Conservation (phyloP, 2,329 filamentous ascomycete genomes). For the Aspergillus tubingensis region DNA sequence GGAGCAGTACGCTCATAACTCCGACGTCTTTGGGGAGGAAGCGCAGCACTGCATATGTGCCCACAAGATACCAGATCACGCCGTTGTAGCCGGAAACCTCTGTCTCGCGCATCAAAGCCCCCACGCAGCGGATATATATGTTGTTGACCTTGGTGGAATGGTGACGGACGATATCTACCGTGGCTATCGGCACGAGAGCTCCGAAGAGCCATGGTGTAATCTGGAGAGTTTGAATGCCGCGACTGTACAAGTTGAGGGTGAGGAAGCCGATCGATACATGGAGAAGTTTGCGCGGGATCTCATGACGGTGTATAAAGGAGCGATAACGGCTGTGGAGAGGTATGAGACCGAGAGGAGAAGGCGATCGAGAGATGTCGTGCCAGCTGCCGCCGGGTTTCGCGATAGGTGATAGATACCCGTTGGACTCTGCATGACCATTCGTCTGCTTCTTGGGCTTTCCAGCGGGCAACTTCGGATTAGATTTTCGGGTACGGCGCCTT, state of each 20-base stretch:
- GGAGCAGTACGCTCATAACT: slow-evolving; percentile 81
- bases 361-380: slow-evolving; percentile 86
- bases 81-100: slow-evolving; percentile 95
- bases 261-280: slow-evolving; percentile 98
- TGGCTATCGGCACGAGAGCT: slow-evolving; percentile 79
- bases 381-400: slow-evolving; percentile 66
- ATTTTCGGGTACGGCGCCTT: slow-evolving; percentile 52
- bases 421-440: slow-evolving; percentile 41
- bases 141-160: slow-evolving; percentile 78
- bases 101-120: slow-evolving; percentile 94
- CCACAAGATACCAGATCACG: slow-evolving; percentile 93
- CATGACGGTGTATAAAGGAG: slow-evolving; percentile 91
- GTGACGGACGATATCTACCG: slow-evolving; percentile 80
- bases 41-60: slow-evolving; percentile 80
- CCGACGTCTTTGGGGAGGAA: slow-evolving; percentile 93
- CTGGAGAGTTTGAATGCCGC: slow-evolving; percentile 71
- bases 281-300: slow-evolving; percentile 88
- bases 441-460: slow-evolving; percentile 40
- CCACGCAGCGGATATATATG: slow-evolving; percentile 79
- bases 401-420: slow-evolving; percentile 38
- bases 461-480: slow-evolving; percentile 44
- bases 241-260: slow-evolving; percentile 80
- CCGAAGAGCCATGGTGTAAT: slow-evolving; percentile 85
- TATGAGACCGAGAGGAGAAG: slow-evolving; percentile 89
- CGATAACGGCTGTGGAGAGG: slow-evolving; percentile 93